Evolutionary conservation across 129 eudicot genomes (phyloP).

Genomic region (Daucus carota): DH1_v3.0 NC_030387.2:34932501-34933000

Average conservation of each 20-base stretch:
- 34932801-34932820: constrained; percentile 28
- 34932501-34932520: constrained; percentile 45
- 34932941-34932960: background rate
- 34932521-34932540: constrained; percentile 55
- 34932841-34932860: constrained; percentile 45
- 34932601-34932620: constrained; percentile 52
- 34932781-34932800: constrained; percentile 44
- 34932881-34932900: background rate
- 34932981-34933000: too few relatives aligned
- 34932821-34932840: constrained; percentile 31
- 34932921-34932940: background rate
- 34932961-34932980: background rate
- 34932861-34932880: constrained; percentile 38
- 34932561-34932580: constrained; percentile 45
- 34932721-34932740: constrained; percentile 39
- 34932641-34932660: background rate
- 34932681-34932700: constrained; percentile 21
- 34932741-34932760: constrained; percentile 47
- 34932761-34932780: constrained; percentile 50
- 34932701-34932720: constrained; percentile 53
- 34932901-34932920: background rate
- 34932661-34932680: background rate
- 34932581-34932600: constrained; percentile 63
- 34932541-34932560: constrained; percentile 32
- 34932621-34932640: constrained; percentile 6